Evolutionary conservation across 192 early-diverging fungal species (phyloP).

Genomic region (Coemansia asiatica): DNA sequence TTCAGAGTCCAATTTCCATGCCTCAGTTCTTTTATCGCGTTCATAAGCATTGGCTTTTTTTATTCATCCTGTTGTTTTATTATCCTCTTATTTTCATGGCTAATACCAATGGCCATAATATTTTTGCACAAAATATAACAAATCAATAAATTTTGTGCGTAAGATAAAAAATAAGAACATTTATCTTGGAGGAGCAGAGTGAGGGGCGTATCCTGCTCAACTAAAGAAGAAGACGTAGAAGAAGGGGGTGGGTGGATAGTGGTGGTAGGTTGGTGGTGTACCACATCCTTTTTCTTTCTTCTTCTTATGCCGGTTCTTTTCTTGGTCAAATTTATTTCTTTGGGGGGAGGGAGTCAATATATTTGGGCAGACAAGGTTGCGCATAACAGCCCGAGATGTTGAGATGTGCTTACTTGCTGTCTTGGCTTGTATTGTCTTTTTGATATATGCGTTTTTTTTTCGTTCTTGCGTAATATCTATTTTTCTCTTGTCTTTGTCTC

Average conservation of each 20-base stretch:
- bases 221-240: no score
- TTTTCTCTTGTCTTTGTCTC: background rate
- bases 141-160: background rate
- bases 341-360: background rate
- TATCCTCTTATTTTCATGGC: background rate
- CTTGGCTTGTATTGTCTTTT: background rate
- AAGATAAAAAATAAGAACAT: background rate
- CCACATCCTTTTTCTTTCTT: background rate
- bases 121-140: background rate
- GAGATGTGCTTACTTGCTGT: background rate
- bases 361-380: background rate
- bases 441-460: background rate
- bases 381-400: constrained; percentile 1
- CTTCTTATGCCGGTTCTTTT: background rate
- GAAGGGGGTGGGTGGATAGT: background rate
- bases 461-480: background rate
- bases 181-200: background rate
- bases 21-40: background rate
- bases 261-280: background rate
- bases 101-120: background rate
- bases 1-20: constrained; percentile 3
- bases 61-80: background rate
- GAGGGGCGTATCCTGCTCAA: background rate
- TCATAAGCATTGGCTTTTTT: background rate
- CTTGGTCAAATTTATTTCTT: background rate